A percentile compares a stretch with the other conserved stretches of the same genome.
These are phyloP conservation scores for Agastache rugosa DNA, from an alignment of 257 asterid genomes.

Conservation along the genomic window DNA sequence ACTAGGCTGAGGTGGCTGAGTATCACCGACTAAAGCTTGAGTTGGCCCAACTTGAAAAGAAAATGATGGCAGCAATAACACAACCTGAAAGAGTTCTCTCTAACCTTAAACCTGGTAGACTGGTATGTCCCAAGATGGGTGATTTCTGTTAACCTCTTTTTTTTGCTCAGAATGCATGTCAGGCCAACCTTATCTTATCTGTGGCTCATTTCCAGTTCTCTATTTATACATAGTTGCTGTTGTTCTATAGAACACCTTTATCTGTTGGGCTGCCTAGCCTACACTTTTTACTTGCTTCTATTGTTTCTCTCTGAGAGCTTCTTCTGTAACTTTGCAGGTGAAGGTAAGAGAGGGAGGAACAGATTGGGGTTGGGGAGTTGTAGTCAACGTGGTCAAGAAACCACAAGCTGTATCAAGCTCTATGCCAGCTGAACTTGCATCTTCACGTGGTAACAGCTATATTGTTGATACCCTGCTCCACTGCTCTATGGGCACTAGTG, in stretches of 20 bases:
- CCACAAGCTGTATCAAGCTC: conserved; percentile 70
- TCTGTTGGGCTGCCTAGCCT: conserved; percentile 14
- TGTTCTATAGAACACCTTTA: background rate
- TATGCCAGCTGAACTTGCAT: conserved; percentile 87
- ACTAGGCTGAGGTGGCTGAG: conserved; percentile 86
- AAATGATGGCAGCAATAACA: conserved; percentile 87
- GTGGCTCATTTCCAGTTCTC: conserved; percentile 7
- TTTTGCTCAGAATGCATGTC: conserved; percentile 28
- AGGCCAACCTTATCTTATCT: conserved; percentile 27
- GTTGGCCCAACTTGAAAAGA: conserved; percentile 79
- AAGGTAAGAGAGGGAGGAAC: conserved; percentile 94
- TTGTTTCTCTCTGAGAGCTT: conserved; percentile 26
- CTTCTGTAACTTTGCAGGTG: conserved; percentile 58
- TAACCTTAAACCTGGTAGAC: conserved; percentile 91
- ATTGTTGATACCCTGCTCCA: conserved; percentile 90
- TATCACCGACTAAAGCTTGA: conserved; percentile 86
- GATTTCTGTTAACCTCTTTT: conserved; percentile 10
- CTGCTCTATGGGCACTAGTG: conserved; percentile 76
- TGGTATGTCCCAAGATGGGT: conserved; percentile 58
- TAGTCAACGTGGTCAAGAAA: conserved; percentile 89
- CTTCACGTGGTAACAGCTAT: conserved; percentile 80
- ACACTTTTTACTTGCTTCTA: background rate
- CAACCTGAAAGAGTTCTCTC: conserved; percentile 88
- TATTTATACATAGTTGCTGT: background rate
- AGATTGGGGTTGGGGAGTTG: conserved; percentile 99